Base-by-base conservation (phyloP, 2,329 filamentous ascomycete species). In the Aspergillus sp. region DNA sequence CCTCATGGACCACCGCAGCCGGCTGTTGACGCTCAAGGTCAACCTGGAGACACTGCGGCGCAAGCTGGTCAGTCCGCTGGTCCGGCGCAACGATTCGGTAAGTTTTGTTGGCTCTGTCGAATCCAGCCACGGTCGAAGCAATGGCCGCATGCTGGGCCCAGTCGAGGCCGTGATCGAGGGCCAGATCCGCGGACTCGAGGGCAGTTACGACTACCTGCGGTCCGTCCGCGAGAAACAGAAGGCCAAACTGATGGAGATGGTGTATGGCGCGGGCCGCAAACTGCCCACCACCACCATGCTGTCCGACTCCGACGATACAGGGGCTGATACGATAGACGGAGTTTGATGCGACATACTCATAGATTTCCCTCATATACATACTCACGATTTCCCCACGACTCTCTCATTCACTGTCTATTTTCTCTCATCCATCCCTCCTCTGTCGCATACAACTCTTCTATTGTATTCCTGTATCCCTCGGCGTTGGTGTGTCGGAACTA, bases 1-100 rank as follows among this genome's bases (percentile, higher is more conserved):
- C 32, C 81, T 97, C 7, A 85, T 94, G 58, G 88, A 91, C 63
- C 92, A 97, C 71, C 94, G 95, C 64, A 85, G 88, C 55, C 88
- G 89, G 57, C 82, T 97, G 36, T 79, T 94, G 49, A 88, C 88
- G 2, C 81, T 97, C 38, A 94, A 96, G 69, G 87, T 89, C 10
- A 93, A 89, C 61, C 82, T 97, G 14, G 92, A 97, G 75, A 87
- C 81, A n/a, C 77, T 96, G 44, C 80, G 93, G 32, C 81, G 88
- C 58, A 94, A 92, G 69, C 80, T 97, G 16, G 88, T 96, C 38
- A 89, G 85, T 49, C 93, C 93, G 14, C 80, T 97, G 3, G 88
- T 97, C 17, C 78, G 89, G 42, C 84, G 86, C 34, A 83, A 83
- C 59, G 82, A 85, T 59, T 79, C 77, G 0, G 68, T 74, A 14